These are phyloP conservation scores for Balansia obtecta DNA, from an alignment of 2,329 filamentous ascomycete genomes.

Conservation along the genomic window DNA sequence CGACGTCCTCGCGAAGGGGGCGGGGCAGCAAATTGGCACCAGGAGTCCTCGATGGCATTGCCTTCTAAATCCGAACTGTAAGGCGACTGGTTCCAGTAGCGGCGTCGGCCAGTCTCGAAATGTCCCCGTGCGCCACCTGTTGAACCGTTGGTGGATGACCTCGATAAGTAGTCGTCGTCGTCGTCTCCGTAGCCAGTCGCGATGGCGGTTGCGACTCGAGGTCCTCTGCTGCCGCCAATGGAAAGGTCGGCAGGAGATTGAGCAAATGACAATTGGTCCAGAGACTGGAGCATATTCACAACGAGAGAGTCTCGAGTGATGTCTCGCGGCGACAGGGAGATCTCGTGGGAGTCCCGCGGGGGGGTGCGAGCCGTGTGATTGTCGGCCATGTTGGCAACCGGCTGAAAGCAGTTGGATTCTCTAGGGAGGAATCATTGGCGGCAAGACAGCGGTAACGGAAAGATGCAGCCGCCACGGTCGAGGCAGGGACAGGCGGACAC, in stretches of 20 bases:
- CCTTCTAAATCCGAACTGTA: slow-evolving; percentile 50
- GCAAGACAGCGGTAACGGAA: slow-evolving; percentile 3
- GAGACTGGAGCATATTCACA: slow-evolving; percentile 86
- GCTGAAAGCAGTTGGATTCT: slow-evolving; percentile 9
- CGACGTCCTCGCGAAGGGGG: slow-evolving; percentile 44
- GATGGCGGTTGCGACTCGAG: slow-evolving; percentile 14
- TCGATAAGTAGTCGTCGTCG: slow-evolving; percentile 7
- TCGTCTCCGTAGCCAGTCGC: slow-evolving; percentile 8
- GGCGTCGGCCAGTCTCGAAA: neutral
- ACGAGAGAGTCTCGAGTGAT: slow-evolving; percentile 84
- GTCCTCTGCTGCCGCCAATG: slow-evolving; percentile 6
- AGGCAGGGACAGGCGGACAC: too few relatives aligned
- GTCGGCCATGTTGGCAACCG: slow-evolving; percentile 15
- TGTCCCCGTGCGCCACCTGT: neutral
- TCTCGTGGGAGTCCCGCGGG: slow-evolving; percentile 63
- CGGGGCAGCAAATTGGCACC: neutral
- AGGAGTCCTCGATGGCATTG: slow-evolving; percentile 37
- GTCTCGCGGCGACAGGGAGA: slow-evolving; percentile 65
- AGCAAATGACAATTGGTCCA: slow-evolving; percentile 65
- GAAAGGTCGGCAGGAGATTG: slow-evolving; percentile 19
- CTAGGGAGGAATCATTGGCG: slow-evolving; percentile 16
- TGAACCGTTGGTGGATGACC: slow-evolving; percentile 9
- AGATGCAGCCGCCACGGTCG: neutral
- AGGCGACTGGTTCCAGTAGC: slow-evolving; percentile 29
- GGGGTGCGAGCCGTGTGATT: slow-evolving; percentile 15